Base-by-base conservation (phyloP, 2,329 filamentous ascomycete genomes). In the Trichoderma afroharzianum region DNA sequence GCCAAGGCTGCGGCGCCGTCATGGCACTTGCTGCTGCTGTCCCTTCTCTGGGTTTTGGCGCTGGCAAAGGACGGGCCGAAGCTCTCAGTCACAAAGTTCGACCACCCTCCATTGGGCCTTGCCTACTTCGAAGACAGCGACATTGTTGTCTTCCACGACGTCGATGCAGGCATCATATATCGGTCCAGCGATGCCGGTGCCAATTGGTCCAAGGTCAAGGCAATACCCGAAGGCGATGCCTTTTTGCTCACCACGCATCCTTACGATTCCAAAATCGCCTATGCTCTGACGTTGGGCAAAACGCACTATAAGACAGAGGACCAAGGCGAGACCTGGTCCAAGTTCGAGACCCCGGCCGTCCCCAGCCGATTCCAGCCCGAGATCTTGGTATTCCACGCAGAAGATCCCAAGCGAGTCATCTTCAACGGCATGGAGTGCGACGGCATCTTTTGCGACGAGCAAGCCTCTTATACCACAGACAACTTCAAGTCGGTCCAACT, bases 91-190 rank as follows among this genome's bases (percentile, higher is more conserved):
- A 92, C 85, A 68, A 82, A 87, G 61, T 93, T 98, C 82, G 84
- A 92, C 58, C 85, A 90, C 76, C 82, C 86, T 68, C 93, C 94
- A 1, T 79, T 83, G 68, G 90, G 90, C 79, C 84, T 98, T 75
- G 92, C 92, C 82, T 99, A 97, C 83, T 98, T 99, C 79, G 91
- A 96, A 78, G 93, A 95, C 80, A 95, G 93, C 75, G 91, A 97
- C 80, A 88, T 92, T 66, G 85, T 97, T 72, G 82, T 98, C 59
- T 90, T 94, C 78, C 90, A 92, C 76, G 92, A 97, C 79, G 78
- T 84, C 63, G 81, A 85, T 15, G 86, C 87, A 53, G 86, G 87
- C 72, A 89, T 89, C 73, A 86, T 97, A 66, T 94, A 91, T 81
- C 91, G 93, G 72, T 97, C 95, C 58, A 85, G 86, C 61, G 90